These are phyloP conservation scores for Vaccinium myrtillus DNA, from an alignment of 148 eudicot species.

Conservation along the genomic window DNA sequence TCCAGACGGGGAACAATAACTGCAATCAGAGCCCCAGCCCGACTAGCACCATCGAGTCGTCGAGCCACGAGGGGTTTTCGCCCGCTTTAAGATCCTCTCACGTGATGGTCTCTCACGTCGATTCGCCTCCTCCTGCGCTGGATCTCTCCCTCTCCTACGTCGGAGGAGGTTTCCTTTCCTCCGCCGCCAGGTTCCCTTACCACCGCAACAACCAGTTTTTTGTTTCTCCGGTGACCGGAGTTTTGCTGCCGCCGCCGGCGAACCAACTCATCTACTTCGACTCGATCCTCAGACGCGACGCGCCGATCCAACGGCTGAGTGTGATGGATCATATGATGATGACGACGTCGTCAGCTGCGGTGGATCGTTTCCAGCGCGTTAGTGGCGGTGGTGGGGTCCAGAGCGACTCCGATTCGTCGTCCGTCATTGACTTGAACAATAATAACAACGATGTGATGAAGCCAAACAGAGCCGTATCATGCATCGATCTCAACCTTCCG, in stretches of 20 bases:
- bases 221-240: neutral
- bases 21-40: constrained; percentile 43
- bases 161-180: neutral
- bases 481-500: constrained; percentile 53
- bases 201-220: neutral
- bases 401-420: constrained; percentile 61
- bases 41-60: constrained; percentile 54
- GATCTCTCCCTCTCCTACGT: constrained; percentile 38
- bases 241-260: constrained; percentile 15
- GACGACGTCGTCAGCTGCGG: neutral
- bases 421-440: constrained; percentile 51
- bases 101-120: neutral
- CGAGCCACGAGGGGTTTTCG: constrained; percentile 32
- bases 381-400: constrained; percentile 21
- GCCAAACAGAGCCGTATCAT: constrained; percentile 17
- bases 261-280: constrained; percentile 29
- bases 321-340: neutral
- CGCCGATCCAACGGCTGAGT: neutral
- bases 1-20: neutral
- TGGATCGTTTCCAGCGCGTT: constrained; percentile 1
- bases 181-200: constrained; percentile 15
- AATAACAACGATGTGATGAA: constrained; percentile 6
- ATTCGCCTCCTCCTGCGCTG: constrained; percentile 23
- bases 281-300: constrained; percentile 10
- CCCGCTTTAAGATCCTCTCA: constrained; percentile 16